Conservation (phyloP, 768 basidiomycete species). For the Boletus speciosus region DNA sequence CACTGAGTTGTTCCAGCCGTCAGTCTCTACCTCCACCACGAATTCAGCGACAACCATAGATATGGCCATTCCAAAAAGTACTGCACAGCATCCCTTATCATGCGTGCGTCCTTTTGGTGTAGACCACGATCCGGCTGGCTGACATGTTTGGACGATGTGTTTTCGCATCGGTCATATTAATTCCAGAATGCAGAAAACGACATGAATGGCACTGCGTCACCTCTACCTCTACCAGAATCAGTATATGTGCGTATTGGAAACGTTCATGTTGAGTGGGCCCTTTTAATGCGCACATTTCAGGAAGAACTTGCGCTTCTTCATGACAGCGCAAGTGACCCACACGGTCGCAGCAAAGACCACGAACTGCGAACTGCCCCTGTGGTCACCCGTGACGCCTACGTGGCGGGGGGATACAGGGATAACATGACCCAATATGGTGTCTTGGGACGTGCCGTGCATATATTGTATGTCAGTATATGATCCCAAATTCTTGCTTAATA, state of each 20-base stretch:
- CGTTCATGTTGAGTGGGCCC: background rate
- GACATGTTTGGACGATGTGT: background rate
- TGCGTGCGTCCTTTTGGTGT: slow-evolving; percentile 9
- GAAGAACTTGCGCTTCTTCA: slow-evolving; percentile 34
- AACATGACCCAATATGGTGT: slow-evolving; percentile 59
- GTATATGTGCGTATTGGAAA: slow-evolving; percentile 23
- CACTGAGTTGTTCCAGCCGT: slow-evolving; percentile 12
- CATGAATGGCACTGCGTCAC: background rate
- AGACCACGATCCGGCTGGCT: background rate
- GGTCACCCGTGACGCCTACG: slow-evolving; percentile 49
- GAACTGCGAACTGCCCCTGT: slow-evolving; percentile 46
- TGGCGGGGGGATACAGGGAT: slow-evolving; percentile 31
- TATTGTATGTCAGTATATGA: slow-evolving; percentile 37
- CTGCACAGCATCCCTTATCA: background rate
- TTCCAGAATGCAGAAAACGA: slow-evolving; percentile 9
- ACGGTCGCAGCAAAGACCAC: slow-evolving; percentile 30
- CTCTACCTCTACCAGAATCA: slow-evolving; percentile 3
- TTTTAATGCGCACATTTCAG: slow-evolving; percentile 7
- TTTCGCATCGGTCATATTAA: background rate
- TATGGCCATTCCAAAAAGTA: slow-evolving; percentile 17
- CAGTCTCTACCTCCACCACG: background rate
- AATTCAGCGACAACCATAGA: background rate
- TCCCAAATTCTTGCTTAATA: background rate
- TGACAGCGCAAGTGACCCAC: slow-evolving; percentile 15
- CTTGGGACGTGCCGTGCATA: slow-evolving; percentile 46